Conservation (phyloP, 768 basidiomycete genomes). For the Russula foetens region DNA sequence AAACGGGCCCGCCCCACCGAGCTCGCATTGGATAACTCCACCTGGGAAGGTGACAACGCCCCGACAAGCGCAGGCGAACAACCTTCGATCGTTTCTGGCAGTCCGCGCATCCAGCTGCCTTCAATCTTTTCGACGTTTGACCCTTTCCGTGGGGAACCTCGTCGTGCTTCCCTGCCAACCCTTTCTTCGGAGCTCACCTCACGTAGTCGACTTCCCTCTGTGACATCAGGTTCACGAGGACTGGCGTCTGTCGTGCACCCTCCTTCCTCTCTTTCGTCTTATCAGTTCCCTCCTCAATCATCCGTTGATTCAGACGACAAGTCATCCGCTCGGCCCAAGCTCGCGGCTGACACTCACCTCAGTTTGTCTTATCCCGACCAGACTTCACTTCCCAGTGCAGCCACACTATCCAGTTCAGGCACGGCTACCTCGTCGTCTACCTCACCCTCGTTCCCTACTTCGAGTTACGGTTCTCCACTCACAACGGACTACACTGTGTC, state of each 20-base stretch:
- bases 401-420: slow-evolving; percentile 25
- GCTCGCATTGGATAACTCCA: slow-evolving; percentile 22
- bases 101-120: slow-evolving; percentile 57
- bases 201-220: slow-evolving; percentile 52
- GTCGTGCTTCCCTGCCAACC: slow-evolving; percentile 58
- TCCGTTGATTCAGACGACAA: slow-evolving; percentile 35
- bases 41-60: slow-evolving; percentile 23
- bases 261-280: slow-evolving; percentile 32
- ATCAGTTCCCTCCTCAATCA: slow-evolving; percentile 50
- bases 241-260: slow-evolving; percentile 12
- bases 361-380: slow-evolving; percentile 41
- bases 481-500: slow-evolving; percentile 36
- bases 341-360: slow-evolving; percentile 42
- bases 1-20: slow-evolving; percentile 38
- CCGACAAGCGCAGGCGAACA: slow-evolving; percentile 24
- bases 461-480: slow-evolving; percentile 42
- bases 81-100: slow-evolving; percentile 36
- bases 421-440: slow-evolving; percentile 20
- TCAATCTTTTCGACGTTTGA: slow-evolving; percentile 67
- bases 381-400: slow-evolving; percentile 42
- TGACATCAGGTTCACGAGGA: slow-evolving; percentile 33
- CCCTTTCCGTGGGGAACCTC: slow-evolving; percentile 42
- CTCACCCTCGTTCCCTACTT: slow-evolving; percentile 18
- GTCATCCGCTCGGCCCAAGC: slow-evolving; percentile 34
- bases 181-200: slow-evolving; percentile 40